These are phyloP conservation scores for Colletotrichum musicola DNA, from an alignment of 2,329 filamentous ascomycete genomes.

Conservation along the genomic window DNA sequence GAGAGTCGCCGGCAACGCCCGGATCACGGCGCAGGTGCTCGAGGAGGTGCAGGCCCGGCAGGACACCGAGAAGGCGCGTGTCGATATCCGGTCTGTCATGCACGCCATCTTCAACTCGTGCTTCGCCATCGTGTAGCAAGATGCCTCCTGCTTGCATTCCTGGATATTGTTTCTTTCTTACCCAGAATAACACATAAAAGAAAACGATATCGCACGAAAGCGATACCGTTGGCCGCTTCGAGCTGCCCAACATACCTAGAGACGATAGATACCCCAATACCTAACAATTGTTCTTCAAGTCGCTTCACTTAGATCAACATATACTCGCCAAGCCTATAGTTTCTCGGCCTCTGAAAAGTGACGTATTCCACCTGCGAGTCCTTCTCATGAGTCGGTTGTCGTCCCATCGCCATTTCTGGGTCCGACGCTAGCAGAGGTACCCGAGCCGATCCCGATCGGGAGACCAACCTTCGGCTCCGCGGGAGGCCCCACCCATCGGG, in stretches of 20 bases:
- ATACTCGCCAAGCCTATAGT: no score
- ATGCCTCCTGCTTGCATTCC: no score
- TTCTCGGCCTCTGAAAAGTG: no score
- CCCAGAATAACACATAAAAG: no score
- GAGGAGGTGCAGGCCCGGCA: conserved; percentile 60
- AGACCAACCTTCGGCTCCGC: conserved; percentile 12
- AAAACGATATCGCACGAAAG: not conserved
- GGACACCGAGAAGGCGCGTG: conserved; percentile 53
- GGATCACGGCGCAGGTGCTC: conserved; percentile 60
- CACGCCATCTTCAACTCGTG: conserved; percentile 62
- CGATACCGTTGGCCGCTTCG: not conserved
- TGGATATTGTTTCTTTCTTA: no score
- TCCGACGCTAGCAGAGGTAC: conserved; percentile 22
- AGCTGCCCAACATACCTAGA: not conserved
- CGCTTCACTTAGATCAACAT: not conserved
- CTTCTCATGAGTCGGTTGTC: not conserved
- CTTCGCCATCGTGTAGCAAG: conserved; percentile 61
- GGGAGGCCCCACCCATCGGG: not conserved
- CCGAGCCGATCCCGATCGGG: conserved; percentile 34
- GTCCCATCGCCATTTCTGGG: not conserved
- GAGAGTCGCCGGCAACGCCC: conserved; percentile 57
- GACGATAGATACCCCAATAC: conserved; percentile 9
- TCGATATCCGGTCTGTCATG: conserved; percentile 61
- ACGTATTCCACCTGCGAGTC: not conserved
- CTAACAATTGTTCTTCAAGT: not conserved